These are phyloP conservation scores for Ophiocytium majus DNA, from an alignment of 352 stramenopile species.

Conservation along the genomic window DNA sequence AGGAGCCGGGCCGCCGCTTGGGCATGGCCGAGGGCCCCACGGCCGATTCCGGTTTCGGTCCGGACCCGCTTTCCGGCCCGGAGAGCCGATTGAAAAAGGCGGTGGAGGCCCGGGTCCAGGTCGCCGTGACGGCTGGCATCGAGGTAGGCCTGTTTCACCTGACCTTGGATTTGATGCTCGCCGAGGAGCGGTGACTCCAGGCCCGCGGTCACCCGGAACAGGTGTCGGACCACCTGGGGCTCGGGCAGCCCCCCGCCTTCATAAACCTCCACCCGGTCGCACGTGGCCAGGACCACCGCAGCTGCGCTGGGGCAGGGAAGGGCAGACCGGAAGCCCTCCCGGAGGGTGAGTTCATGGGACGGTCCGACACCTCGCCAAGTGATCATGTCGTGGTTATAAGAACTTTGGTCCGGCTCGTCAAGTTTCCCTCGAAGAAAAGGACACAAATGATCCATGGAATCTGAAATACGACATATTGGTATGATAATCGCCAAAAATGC, in stretches of 20 bases:
- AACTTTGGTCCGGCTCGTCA: too few relatives aligned
- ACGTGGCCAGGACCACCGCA: not conserved
- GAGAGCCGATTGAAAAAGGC: not conserved
- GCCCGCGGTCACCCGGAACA: not conserved
- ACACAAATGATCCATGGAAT: too few relatives aligned
- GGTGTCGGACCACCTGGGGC: not conserved
- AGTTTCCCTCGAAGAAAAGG: too few relatives aligned
- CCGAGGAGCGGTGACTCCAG: not conserved
- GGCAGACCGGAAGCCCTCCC: too few relatives aligned
- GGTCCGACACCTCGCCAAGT: too few relatives aligned
- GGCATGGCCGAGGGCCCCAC: not conserved
- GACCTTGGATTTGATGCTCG: not conserved
- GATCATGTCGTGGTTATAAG: too few relatives aligned
- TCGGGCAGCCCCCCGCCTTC: not conserved
- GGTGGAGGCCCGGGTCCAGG: not conserved
- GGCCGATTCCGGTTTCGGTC: not conserved
- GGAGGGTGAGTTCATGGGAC: too few relatives aligned
- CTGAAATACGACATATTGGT: too few relatives aligned
- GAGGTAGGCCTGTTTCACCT: not conserved
- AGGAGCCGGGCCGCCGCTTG: not conserved
- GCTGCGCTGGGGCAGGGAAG: too few relatives aligned
- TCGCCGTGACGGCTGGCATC: not conserved
- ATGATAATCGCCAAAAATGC: too few relatives aligned
- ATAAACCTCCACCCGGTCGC: constrained; percentile 1
- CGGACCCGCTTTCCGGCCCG: not conserved